Percentiles rank a stretch among this genome's conserved stretches.
These are phyloP conservation scores for Pestalotiopsis sp. DNA, from an alignment of 2,329 filamentous ascomycete genomes.

Conservation along the genomic window DNA sequence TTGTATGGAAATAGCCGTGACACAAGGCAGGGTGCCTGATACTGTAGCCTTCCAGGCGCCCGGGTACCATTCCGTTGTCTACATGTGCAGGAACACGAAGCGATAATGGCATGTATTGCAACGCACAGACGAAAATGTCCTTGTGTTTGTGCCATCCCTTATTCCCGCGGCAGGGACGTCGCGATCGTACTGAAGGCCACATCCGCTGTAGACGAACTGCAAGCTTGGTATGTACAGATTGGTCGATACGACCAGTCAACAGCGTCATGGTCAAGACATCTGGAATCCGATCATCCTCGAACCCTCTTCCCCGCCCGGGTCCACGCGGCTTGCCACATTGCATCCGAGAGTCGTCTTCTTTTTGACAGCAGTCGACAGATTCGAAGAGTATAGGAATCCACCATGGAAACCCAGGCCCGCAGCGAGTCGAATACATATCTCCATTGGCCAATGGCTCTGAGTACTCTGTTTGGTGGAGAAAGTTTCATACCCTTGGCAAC, in stretches of 20 bases:
- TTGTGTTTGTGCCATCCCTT: not conserved
- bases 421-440: not conserved
- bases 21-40: not conserved
- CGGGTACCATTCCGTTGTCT: not conserved
- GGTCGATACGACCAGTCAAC: not conserved
- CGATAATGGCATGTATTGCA: not conserved
- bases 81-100: not conserved
- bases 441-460: not conserved
- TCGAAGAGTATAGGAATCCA: not conserved
- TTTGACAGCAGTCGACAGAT: not conserved
- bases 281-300: not conserved
- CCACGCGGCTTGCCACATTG: not conserved
- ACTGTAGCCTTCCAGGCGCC: not conserved
- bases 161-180: not conserved
- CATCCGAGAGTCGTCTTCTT: not conserved
- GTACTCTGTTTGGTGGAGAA: constrained; percentile 12
- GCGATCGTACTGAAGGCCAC: not conserved
- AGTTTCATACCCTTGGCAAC: constrained; percentile 7
- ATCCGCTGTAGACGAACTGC: not conserved
- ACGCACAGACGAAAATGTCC: not conserved
- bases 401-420: not conserved
- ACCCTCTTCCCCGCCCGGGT: not conserved
- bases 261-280: not conserved
- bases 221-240: not conserved
- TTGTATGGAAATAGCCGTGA: not conserved